Base-by-base conservation (phyloP, 1,139 yeast genomes). In the Saccharomyces hybrid region DNA sequence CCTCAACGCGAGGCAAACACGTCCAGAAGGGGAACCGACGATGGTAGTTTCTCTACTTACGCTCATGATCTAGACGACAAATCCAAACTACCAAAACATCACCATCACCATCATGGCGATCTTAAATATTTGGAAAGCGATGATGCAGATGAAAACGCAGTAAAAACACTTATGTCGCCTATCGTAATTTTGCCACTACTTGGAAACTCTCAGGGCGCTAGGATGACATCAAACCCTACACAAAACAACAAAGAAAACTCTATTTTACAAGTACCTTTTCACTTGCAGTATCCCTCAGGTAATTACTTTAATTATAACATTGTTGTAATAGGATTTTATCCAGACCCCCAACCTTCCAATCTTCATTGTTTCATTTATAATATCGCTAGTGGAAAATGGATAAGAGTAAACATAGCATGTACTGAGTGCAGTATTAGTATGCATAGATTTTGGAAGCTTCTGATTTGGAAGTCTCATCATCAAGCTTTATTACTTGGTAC, bases 381-480 rank as follows among this genome's bases (percentile, higher is more conserved):
- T 68, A 76, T 76, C n/a, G 82, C 85, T 0, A 78, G 88, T 0
- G 81, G 81, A 1, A 80, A 78, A 63, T 85, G 91, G 91, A 79
- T 85, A 1, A 72, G 84, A 54, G 68, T 86, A 31, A 83, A 81
- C 59, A 71, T 79, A 2, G 75, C 74, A 53, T 83, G 88, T 64
- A 57, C 59, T 26, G 75, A 77, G 55, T 83, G 79, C 59, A 80
- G 77, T 51, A 72, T 75, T 49, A 79, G 80, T 25, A 74, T 79
- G 7, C 86, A 84, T 64, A 71, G 85, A 51, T 77, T 83, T 55
- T 81, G 88, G 82, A 83, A 82, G 57, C 82, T 86, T 0, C 83
- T 79, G 67, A 82, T 82, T 0, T 86, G 93, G 93, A 79, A 78
- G 51, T 83, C 90, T 0, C 93, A 85, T 68, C 91, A 85, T 64